Evolutionary conservation across 2,329 filamentous ascomycete species (phyloP).

Genomic region (Fusarium sp.): DNA sequence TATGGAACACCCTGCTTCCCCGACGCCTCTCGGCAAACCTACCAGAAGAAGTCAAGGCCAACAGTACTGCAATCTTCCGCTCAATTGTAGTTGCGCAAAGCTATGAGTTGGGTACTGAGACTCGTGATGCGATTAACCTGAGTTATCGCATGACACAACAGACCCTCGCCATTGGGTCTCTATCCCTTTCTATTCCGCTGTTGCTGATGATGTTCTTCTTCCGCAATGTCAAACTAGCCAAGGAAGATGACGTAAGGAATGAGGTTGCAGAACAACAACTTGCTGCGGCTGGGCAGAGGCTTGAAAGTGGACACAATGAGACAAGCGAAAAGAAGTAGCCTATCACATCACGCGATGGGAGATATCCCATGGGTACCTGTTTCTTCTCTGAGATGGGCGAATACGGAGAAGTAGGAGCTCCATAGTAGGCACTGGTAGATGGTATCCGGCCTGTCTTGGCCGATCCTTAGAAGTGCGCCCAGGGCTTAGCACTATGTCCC

Average conservation of each 20-base stretch:
- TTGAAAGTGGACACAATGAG: neutral
- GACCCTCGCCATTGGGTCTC: conserved; percentile 27
- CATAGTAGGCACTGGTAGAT: no score
- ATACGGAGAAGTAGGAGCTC: no score
- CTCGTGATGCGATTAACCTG: conserved; percentile 25
- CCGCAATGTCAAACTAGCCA: conserved; percentile 18
- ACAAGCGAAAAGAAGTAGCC: neutral
- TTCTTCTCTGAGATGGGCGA: no score
- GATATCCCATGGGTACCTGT: no score
- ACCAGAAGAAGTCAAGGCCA: conserved; percentile 18
- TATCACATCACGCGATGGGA: accelerated
- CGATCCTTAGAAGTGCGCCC: no score
- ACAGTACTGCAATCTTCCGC: conserved; percentile 33
- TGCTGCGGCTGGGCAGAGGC: neutral
- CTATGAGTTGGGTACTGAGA: neutral
- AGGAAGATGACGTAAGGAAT: neutral
- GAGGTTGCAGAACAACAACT: neutral
- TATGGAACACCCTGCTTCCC: conserved; percentile 44
- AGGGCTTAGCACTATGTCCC: no score
- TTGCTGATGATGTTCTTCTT: conserved; percentile 33
- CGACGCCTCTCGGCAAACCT: conserved; percentile 34
- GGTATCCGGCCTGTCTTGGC: no score
- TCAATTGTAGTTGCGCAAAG: conserved; percentile 40
- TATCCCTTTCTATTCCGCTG: conserved; percentile 19
- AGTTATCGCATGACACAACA: conserved; percentile 31